Conservation (phyloP, 495 filamentous ascomycete genomes). For the Xylaria sp. region DNA sequence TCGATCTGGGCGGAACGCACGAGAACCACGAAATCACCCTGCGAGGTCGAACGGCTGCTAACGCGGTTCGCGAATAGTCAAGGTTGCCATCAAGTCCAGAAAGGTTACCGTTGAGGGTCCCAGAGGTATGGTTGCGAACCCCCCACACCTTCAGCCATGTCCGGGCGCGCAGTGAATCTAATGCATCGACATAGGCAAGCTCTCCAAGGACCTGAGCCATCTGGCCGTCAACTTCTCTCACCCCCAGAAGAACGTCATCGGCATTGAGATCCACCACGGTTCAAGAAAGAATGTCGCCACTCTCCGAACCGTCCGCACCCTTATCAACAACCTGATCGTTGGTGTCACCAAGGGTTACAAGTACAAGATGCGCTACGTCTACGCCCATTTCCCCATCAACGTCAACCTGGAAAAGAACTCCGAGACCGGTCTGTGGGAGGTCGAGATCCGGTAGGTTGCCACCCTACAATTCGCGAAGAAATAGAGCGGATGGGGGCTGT, state of each 20-base stretch:
- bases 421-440: constrained; percentile 84
- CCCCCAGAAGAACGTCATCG: constrained; percentile 80
- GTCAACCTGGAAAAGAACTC: constrained; percentile 97
- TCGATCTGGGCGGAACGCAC: constrained; percentile 30
- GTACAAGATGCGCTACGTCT: constrained; percentile 99
- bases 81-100: constrained; percentile 93
- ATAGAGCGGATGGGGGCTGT: neutral
- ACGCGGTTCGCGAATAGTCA: constrained; percentile 68
- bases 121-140: constrained; percentile 62
- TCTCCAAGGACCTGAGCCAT: constrained; percentile 94
- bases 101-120: constrained; percentile 95
- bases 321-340: constrained; percentile 98
- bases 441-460: constrained; percentile 90
- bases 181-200: constrained; percentile 69
- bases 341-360: constrained; percentile 98
- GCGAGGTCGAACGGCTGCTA: constrained; percentile 40
- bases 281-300: constrained; percentile 96
- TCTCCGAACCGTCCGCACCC: constrained; percentile 93
- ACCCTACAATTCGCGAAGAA: neutral
- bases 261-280: constrained; percentile 97
- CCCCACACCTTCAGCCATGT: neutral
- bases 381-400: constrained; percentile 99
- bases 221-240: constrained; percentile 93
- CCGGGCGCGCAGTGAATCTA: constrained; percentile 28
- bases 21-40: constrained; percentile 24